These are phyloP conservation scores for Plectranthus barbatus DNA, from an alignment of 257 asterid genomes.

Conservation along the genomic window DNA sequence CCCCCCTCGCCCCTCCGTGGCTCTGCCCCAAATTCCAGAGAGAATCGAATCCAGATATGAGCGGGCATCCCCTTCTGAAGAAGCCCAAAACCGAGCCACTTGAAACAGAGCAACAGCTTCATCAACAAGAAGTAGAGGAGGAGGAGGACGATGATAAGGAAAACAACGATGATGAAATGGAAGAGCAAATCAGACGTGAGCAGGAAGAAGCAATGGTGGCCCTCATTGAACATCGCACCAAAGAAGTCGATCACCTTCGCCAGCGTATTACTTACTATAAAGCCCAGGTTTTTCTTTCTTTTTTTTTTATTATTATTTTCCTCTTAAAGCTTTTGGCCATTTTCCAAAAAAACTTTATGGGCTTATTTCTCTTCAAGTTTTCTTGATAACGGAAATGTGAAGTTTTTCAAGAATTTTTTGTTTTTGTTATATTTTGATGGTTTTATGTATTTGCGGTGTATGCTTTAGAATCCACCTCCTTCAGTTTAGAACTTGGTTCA, in stretches of 20 bases:
- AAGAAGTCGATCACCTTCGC: slow-evolving; percentile 73
- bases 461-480: not conserved
- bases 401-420: not conserved
- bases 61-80: slow-evolving; percentile 28
- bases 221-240: slow-evolving; percentile 68
- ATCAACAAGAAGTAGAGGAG: slow-evolving; percentile 1
- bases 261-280: slow-evolving; percentile 59
- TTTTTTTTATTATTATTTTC: not conserved
- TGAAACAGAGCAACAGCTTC: slow-evolving; percentile 4
- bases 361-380: not conserved
- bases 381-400: not conserved
- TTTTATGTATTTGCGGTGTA: not conserved
- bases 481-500: not conserved
- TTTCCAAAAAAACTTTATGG: not conserved
- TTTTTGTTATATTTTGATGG: not conserved
- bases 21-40: too few relatives aligned
- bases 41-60: slow-evolving; percentile 23
- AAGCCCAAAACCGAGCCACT: slow-evolving; percentile 38
- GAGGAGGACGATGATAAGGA: slow-evolving; percentile 20
- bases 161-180: not conserved
- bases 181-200: slow-evolving; percentile 35
- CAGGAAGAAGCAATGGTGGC: slow-evolving; percentile 74
- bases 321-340: not conserved
- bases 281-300: slow-evolving; percentile 42
- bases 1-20: too few relatives aligned